Percentiles rank a stretch among this genome's conserved stretches.
Conservation (phyloP, 2,329 filamentous ascomycete genomes). For the Helminthosporium solani region DNA sequence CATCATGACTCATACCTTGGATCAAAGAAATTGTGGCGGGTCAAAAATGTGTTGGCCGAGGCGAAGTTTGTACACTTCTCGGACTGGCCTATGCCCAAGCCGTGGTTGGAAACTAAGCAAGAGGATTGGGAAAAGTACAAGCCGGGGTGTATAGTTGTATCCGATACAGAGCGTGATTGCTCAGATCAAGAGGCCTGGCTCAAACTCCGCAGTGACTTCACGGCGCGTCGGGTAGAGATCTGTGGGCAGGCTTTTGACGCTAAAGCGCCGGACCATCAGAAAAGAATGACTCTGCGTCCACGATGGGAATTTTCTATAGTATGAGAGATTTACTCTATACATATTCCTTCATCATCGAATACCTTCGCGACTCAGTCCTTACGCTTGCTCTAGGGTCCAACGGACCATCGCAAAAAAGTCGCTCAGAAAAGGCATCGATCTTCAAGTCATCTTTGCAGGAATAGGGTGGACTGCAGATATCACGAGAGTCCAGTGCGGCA, state of each 20-base stretch:
- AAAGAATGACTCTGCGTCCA: neutral
- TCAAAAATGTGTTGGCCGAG: constrained; percentile 53
- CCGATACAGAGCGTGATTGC: neutral
- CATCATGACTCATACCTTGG: constrained; percentile 54
- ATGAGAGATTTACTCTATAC: no score
- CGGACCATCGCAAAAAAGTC: no score
- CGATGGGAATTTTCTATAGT: neutral
- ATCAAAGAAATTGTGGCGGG: constrained; percentile 54
- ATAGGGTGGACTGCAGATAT: no score
- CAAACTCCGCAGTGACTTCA: constrained; percentile 4
- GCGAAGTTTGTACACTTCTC: constrained; percentile 67
- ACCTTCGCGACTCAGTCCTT: no score
- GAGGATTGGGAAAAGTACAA: constrained; percentile 3
- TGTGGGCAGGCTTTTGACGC: neutral
- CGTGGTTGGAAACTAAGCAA: constrained; percentile 4
- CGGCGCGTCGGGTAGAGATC: neutral
- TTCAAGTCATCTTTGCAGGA: no score
- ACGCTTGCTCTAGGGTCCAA: no score
- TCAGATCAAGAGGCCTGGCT: constrained; percentile 4
- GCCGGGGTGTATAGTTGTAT: constrained; percentile 1
- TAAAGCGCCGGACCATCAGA: neutral
- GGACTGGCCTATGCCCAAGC: constrained; percentile 9
- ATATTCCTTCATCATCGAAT: no score
- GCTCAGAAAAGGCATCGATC: no score
- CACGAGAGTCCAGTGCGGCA: no score